Evolutionary conservation across 768 basidiomycete genomes (phyloP).

Genomic region (Leccinellum rugosiceps): DNA sequence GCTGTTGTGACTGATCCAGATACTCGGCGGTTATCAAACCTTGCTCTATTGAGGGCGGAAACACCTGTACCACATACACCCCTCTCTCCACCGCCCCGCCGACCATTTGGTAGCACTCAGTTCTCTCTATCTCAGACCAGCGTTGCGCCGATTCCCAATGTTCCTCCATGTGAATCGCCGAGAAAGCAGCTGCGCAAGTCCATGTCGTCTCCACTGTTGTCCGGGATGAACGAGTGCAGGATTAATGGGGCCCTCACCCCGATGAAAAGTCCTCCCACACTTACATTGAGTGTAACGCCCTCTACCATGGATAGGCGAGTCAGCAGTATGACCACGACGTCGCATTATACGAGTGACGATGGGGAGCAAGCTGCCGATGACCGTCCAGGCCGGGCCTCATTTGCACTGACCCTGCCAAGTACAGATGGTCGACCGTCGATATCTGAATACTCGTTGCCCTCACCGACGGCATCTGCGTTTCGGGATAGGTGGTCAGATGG

Average conservation of each 20-base stretch:
- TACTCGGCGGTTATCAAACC: constrained; percentile 38
- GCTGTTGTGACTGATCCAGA: constrained; percentile 28
- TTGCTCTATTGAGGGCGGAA: constrained; percentile 55
- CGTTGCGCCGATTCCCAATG: constrained; percentile 28
- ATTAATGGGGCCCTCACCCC: constrained; percentile 26
- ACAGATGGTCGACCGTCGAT: constrained; percentile 46
- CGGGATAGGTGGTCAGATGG: constrained; percentile 47
- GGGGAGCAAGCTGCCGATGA: constrained; percentile 30
- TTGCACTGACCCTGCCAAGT: constrained; percentile 48
- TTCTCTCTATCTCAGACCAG: constrained; percentile 61
- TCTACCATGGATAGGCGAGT: constrained; percentile 25
- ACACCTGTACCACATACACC: constrained; percentile 64
- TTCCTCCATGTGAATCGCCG: constrained; percentile 7
- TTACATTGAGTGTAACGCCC: constrained; percentile 32
- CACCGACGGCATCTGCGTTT: constrained; percentile 81
- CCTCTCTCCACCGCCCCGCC: constrained; percentile 63
- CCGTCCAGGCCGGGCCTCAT: constrained; percentile 40
- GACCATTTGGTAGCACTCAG: constrained; percentile 38
- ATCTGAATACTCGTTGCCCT: constrained; percentile 67
- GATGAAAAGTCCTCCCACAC: constrained; percentile 44
- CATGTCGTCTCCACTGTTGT: constrained; percentile 53
- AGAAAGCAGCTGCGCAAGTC: constrained; percentile 41
- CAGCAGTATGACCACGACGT: constrained; percentile 22
- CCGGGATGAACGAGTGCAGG: constrained; percentile 40
- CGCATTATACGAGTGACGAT: constrained; percentile 40